Evolutionary conservation across 768 basidiomycete species (phyloP).

Genomic region (Boletus barrowsii): DNA sequence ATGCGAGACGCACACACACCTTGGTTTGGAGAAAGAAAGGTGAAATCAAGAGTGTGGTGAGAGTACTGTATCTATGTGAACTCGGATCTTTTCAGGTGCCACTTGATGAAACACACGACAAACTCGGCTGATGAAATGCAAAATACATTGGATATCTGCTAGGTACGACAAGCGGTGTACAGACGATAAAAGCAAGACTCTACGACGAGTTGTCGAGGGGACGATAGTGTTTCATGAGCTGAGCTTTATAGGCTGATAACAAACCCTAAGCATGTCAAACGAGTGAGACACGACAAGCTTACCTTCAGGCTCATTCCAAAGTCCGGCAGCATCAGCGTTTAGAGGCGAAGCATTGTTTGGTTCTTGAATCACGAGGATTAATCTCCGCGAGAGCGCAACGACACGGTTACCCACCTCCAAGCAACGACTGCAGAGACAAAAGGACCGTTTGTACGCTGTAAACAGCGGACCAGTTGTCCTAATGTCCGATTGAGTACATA

Average conservation of each 20-base stretch:
- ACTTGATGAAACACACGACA: too few species aligned
- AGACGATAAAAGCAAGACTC: not conserved
- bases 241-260: slow-evolving; percentile 60
- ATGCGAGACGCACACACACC: not conserved
- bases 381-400: not conserved
- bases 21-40: too few species aligned
- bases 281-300: slow-evolving; percentile 11
- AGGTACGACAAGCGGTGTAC: not conserved
- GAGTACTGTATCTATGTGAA: too few species aligned
- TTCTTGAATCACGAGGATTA: slow-evolving; percentile 43
- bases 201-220: slow-evolving; percentile 42
- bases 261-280: not conserved
- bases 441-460: slow-evolving; percentile 91
- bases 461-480: slow-evolving; percentile 94
- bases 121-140: not conserved
- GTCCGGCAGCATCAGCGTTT: slow-evolving; percentile 78
- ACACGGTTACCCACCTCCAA: slow-evolving; percentile 63
- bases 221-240: slow-evolving; percentile 72
- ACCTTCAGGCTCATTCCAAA: slow-evolving; percentile 78
- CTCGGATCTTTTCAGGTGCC: too few species aligned
- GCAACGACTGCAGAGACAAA: slow-evolving; percentile 79
- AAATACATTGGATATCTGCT: slow-evolving; percentile 10
- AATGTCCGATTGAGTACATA: slow-evolving; percentile 7
- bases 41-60: not conserved
- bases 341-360: slow-evolving; percentile 92